Conservation (phyloP, 495 filamentous ascomycete species). For the Aspergillus kassunensis region DNA sequence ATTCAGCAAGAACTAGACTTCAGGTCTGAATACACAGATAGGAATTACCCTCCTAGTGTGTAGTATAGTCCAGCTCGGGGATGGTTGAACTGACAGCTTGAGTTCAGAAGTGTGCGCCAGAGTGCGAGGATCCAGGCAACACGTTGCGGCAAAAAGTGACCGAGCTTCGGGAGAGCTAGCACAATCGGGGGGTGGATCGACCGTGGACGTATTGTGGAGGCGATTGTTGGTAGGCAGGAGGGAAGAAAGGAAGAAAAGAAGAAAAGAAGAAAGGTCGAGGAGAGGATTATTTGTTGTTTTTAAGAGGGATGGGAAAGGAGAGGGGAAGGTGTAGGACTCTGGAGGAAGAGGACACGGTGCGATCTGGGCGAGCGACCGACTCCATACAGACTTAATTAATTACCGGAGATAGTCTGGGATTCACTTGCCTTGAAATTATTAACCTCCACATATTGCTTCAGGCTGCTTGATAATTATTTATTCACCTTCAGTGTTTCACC, state of each 20-base stretch:
- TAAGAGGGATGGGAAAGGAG: conserved; percentile 8
- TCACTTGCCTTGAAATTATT: neutral
- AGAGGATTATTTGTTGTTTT: neutral
- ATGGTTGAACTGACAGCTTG: neutral
- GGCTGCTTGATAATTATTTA: too few species aligned
- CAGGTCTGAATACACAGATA: neutral
- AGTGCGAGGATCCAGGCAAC: conserved; percentile 8
- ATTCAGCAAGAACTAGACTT: conserved; percentile 5
- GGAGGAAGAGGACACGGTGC: conserved; percentile 23
- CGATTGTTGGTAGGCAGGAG: conserved; percentile 10
- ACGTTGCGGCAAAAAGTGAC: conserved; percentile 12
- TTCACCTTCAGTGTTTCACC: too few species aligned
- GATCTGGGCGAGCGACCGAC: neutral
- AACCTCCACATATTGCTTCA: conserved; percentile 1
- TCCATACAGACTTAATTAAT: neutral
- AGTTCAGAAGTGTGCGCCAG: neutral
- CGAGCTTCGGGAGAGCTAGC: conserved; percentile 15
- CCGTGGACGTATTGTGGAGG: conserved; percentile 5
- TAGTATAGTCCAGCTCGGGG: neutral
- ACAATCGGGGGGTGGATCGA: conserved; percentile 7
- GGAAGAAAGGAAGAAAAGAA: conserved; percentile 8
- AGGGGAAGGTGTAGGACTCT: conserved; percentile 24
- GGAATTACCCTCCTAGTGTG: neutral
- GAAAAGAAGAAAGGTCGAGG: neutral
- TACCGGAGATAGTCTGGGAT: too few species aligned